Evolutionary conservation across 106 monocot genomes (phyloP), one percentile per base, ranked within the genome.

Genomic region (Allium cepa): DNA sequence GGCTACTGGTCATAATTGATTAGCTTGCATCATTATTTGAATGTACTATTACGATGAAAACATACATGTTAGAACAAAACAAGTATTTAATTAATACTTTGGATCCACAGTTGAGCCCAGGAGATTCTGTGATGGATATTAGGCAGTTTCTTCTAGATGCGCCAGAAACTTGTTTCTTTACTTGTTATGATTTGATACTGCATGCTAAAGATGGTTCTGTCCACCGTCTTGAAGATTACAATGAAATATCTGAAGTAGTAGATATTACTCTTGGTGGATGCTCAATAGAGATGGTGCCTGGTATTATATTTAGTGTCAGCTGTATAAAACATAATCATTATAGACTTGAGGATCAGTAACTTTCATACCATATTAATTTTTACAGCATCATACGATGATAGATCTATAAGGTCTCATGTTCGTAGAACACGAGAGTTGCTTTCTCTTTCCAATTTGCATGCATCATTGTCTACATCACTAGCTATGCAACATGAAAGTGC

Each of bases 111-210:
- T 66, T 99, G 73, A 99, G 87, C 60, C 90, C 97, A 9, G 85
- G 83, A 46, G 97, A 99, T 79, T 85, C 92, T 74, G 93, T 99
- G 53, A 90, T 99, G 90, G 97, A 99, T 81, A 74, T 99, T 45
- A 93, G 90, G 57, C 97, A 99, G 64, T 99, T 99, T 57, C 90
- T 99, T 62, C 83, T 99, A 57, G 97, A 99, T 83, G 97, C 97
- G 47, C 90, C 97, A 50, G 97, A 99, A 77, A 93, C 97, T 49
- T 99, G 97, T 75, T 99, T 87, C 64, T 83, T 78, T 83, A 99
- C 97, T n/a, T 99, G 97, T 73, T 99, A 93, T 76, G 86, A 93
- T 85, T 66, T 99, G 73, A 64, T 90, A 51, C 68, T 99, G 75
- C 90, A 99, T 77, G 55, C 82, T 52, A 93, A 90, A 76, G 97